Evolutionary conservation across 2,329 filamentous ascomycete genomes (phyloP).

Genomic region (Dactylellina haptotyla): DNA sequence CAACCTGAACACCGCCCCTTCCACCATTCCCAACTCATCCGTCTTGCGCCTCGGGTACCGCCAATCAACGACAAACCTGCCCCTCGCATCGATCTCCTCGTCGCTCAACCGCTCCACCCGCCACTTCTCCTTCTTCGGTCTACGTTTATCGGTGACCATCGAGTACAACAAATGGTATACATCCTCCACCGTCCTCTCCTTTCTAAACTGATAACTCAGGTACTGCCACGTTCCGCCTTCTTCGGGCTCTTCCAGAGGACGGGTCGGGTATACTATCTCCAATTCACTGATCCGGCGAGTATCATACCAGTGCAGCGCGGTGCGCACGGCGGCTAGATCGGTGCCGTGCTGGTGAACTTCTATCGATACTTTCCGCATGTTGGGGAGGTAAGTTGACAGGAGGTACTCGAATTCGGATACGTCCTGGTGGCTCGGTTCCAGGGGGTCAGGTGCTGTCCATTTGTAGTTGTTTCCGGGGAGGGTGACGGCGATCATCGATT

Average conservation of each 20-base stretch:
- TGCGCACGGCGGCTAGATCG: background rate
- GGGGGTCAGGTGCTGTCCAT: background rate
- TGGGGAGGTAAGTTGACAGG: conserved; percentile 8
- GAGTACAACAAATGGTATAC: conserved; percentile 17
- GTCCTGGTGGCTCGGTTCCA: background rate
- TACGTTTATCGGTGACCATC: background rate
- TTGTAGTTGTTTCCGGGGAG: conserved; percentile 11
- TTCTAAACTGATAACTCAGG: background rate
- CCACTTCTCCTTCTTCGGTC: conserved; percentile 6
- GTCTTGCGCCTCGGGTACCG: background rate
- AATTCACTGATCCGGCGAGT: conserved; percentile 7
- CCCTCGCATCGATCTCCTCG: conserved; percentile 25
- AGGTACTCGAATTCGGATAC: conserved; percentile 8
- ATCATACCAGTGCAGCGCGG: conserved; percentile 17
- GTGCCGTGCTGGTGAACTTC: background rate
- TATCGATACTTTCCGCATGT: conserved; percentile 23
- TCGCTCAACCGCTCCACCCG: conserved; percentile 7
- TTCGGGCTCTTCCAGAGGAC: background rate
- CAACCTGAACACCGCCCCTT: conserved; percentile 35
- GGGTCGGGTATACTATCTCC: conserved; percentile 22
- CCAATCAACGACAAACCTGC: conserved; percentile 5
- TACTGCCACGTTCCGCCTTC: background rate
- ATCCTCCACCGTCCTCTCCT: conserved; percentile 5
- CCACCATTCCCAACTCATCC: conserved; percentile 7
- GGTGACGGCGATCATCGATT: conserved; percentile 12